Conservation (phyloP, 495 filamentous ascomycete species). For the Aspergillus bertholletiae region DNA sequence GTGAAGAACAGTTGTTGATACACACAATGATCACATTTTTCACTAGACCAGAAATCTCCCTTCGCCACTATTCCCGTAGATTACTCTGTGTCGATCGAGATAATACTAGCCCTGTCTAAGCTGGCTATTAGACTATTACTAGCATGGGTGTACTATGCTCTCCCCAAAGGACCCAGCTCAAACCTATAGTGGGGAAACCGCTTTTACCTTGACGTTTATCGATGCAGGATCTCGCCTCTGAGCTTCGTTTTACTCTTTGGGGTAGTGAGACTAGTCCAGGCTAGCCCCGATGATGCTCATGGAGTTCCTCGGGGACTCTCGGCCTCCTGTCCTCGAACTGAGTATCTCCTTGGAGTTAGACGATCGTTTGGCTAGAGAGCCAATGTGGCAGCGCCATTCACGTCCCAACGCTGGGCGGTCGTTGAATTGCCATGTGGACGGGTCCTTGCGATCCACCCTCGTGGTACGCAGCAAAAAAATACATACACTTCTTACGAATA, state of each 20-base stretch:
- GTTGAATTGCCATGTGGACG: slow-evolving; percentile 24
- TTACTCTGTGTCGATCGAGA: too few species aligned
- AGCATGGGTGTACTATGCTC: too few species aligned
- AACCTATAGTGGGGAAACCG: neutral
- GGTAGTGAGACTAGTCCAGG: neutral
- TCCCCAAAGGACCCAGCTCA: neutral
- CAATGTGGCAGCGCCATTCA: slow-evolving; percentile 6
- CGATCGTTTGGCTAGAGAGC: too few species aligned
- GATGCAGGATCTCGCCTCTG: neutral
- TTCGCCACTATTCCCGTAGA: too few species aligned
- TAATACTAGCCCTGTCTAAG: too few species aligned
- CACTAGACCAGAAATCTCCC: neutral
- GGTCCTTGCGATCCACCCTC: slow-evolving; percentile 21
- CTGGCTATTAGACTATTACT: neutral
- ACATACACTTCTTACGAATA: slow-evolving; percentile 4
- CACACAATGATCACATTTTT: neutral
- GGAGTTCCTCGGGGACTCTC: neutral
- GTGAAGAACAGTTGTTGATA: slow-evolving; percentile 1
- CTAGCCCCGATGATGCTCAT: neutral
- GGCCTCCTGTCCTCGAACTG: too few species aligned
- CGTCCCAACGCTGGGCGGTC: slow-evolving; percentile 2
- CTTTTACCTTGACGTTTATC: neutral
- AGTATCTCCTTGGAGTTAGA: too few species aligned
- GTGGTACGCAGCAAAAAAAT: slow-evolving; percentile 17
- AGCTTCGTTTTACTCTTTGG: neutral